Evolutionary conservation across 306 rosid genomes (phyloP), one percentile per base, ranked within the genome.

Genomic region (Fragaria vesca): DNA sequence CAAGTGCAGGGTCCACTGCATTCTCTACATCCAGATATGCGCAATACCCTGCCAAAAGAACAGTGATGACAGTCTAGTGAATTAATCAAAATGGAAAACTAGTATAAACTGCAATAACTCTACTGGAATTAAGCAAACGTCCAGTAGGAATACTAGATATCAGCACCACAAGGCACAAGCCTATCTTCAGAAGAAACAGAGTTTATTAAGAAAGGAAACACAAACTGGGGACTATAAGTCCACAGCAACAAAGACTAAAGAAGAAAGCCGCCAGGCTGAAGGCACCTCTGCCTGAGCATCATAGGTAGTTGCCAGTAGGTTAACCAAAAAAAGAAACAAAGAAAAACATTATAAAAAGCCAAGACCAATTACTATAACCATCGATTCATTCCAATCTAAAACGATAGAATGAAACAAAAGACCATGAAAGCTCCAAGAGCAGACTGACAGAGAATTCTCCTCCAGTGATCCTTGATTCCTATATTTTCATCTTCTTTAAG

Each of bases 21-120:
- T 92, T 87, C 84, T 94, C 98, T 75, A 77, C 97, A 74, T 94
- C 98, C 83, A 94, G 88, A 89, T 85, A 90, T 69, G 95, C 97
- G 83, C 98, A 94, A 82, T 77, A 84, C 66, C 98, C 97, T 90
- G 92, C 86, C 86, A 57, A 79, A 69, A 81, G 72, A 55, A 80
- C 38, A 69, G 71, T 21, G 67, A 61, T 11, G 47, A 78, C 24
- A 58, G 72, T 16, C 46, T 1, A 71, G 52, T 50, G 1, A 78
- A 48, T 34, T 20, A 78, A 68, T 20, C 13, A 26, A 24, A 63
- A 40, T 58, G 55, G n/a, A 38, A 28, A 43, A 50, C 57, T 80
- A 16, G 55, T 9, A 60, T 12, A 68, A 47, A 80, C 70, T 52
- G 24, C 38, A 63, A 45, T 34, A 5, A 26, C 58, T 8, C 40